Conservation (phyloP, 1,284 basidiomycete genomes). For the Heterobasidion occidentale region DNA sequence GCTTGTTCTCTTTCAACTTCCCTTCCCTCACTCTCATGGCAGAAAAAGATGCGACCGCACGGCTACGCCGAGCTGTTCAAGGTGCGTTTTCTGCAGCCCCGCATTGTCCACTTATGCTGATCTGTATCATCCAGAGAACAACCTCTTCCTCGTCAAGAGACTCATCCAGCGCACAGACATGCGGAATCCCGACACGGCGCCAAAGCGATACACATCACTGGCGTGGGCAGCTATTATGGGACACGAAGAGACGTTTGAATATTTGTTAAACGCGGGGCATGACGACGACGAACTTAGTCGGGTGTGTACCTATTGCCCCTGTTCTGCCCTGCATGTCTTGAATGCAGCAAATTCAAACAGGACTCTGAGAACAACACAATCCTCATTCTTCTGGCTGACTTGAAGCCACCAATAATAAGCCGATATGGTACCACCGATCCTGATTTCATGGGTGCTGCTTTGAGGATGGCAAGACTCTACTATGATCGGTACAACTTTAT, state of each 20-base stretch:
- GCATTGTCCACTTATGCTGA: constrained; percentile 5
- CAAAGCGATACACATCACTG: constrained; percentile 73
- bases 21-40: constrained; percentile 41
- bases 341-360: constrained; percentile 28
- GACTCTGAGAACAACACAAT: constrained; percentile 88
- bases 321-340: neutral
- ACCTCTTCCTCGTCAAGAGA: constrained; percentile 81
- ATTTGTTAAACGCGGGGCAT: constrained; percentile 74
- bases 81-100: constrained; percentile 30
- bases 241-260: constrained; percentile 86
- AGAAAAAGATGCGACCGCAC: constrained; percentile 69
- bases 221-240: constrained; percentile 84
- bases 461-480: constrained; percentile 77
- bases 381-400: constrained; percentile 79
- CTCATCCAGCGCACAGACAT: constrained; percentile 77
- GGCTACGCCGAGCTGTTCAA: constrained; percentile 75
- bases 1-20: constrained; percentile 9
- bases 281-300: constrained; percentile 87
- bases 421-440: constrained; percentile 41
- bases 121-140: constrained; percentile 61
- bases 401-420: constrained; percentile 44
- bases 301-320: constrained; percentile 37
- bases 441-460: constrained; percentile 59
- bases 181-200: constrained; percentile 76
- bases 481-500: constrained; percentile 78